Percentiles rank a stretch among this genome's conserved stretches.
Evolutionary conservation across 768 basidiomycete species (phyloP).

Genomic region (Termitomyces bulborhizus): DNA sequence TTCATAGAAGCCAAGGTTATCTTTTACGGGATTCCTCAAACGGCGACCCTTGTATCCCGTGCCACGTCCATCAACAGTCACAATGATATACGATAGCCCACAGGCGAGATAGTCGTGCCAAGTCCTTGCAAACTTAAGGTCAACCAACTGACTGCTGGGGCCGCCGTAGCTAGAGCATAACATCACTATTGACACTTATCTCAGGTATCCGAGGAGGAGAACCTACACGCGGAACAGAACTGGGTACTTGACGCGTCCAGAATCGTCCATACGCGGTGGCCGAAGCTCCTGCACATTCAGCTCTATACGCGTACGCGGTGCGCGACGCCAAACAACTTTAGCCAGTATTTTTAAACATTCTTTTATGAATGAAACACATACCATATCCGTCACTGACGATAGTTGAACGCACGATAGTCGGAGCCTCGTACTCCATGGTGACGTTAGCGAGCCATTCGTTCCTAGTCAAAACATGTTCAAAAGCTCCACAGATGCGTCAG

Average conservation of each 20-base stretch:
- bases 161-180: slow-evolving; percentile 71
- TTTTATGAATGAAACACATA: slow-evolving; percentile 25
- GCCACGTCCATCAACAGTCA: slow-evolving; percentile 88
- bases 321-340: slow-evolving; percentile 14
- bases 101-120: slow-evolving; percentile 89
- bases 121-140: slow-evolving; percentile 59
- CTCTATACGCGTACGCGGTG: slow-evolving; percentile 35
- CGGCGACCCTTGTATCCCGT: slow-evolving; percentile 87
- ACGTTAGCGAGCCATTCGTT: slow-evolving; percentile 64
- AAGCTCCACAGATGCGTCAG: slow-evolving; percentile 32
- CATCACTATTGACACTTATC: slow-evolving; percentile 2
- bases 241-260: slow-evolving; percentile 94
- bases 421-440: slow-evolving; percentile 62
- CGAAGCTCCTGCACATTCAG: slow-evolving; percentile 88
- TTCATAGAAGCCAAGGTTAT: slow-evolving; percentile 86
- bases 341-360: neutral
- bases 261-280: slow-evolving; percentile 89
- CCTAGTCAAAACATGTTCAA: slow-evolving; percentile 60
- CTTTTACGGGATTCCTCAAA: slow-evolving; percentile 83
- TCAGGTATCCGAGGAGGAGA: neutral
- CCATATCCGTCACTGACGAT: slow-evolving; percentile 80
- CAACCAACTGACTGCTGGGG: slow-evolving; percentile 76
- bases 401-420: slow-evolving; percentile 64
- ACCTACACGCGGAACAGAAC: slow-evolving; percentile 84
- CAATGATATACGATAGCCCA: slow-evolving; percentile 76